A percentile compares a stretch with the other conserved stretches of the same genome.
Conservation (phyloP, 192 early-diverging fungal species). For the Gryganskiella cystojenkinii region DNA sequence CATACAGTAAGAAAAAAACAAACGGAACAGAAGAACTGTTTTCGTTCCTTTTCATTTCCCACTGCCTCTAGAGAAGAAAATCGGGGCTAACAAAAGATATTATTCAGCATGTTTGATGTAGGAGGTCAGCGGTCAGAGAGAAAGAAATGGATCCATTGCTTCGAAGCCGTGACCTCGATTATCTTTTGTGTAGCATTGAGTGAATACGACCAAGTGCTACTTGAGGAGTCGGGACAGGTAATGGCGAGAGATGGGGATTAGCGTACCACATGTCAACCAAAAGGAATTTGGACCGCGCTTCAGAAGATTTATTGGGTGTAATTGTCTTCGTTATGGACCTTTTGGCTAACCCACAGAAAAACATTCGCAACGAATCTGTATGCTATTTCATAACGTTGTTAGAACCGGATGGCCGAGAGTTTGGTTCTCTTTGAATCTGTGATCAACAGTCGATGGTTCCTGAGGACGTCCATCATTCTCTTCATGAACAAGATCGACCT, state of each 20-base stretch:
- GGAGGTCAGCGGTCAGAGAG: conserved; percentile 68
- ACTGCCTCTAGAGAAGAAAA: background rate
- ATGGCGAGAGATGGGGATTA: too few species aligned
- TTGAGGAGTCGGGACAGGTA: conserved; percentile 61
- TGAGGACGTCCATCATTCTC: conserved; percentile 68
- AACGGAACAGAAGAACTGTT: conserved; percentile 17
- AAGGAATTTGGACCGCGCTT: too few species aligned
- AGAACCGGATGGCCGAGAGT: conserved; percentile 76
- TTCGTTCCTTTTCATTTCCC: background rate
- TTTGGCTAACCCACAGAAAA: too few species aligned
- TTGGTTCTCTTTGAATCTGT: conserved; percentile 69
- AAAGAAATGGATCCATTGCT: conserved; percentile 67
- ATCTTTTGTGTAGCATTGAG: conserved; percentile 71
- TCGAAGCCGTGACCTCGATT: conserved; percentile 67
- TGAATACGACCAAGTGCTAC: conserved; percentile 68
- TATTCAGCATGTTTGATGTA: conserved; percentile 69
- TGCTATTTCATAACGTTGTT: conserved; percentile 3
- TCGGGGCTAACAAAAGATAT: too few species aligned
- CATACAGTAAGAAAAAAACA: conserved; percentile 50
- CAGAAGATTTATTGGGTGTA: too few species aligned
- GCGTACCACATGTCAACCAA: too few species aligned
- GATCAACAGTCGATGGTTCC: conserved; percentile 70
- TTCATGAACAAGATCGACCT: conserved; percentile 75
- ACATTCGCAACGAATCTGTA: too few species aligned
- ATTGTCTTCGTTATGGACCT: too few species aligned